phyloP scores from a whole-genome alignment of 805 yeast genomes.

The Hyphopichia homilentoma region DNA sequence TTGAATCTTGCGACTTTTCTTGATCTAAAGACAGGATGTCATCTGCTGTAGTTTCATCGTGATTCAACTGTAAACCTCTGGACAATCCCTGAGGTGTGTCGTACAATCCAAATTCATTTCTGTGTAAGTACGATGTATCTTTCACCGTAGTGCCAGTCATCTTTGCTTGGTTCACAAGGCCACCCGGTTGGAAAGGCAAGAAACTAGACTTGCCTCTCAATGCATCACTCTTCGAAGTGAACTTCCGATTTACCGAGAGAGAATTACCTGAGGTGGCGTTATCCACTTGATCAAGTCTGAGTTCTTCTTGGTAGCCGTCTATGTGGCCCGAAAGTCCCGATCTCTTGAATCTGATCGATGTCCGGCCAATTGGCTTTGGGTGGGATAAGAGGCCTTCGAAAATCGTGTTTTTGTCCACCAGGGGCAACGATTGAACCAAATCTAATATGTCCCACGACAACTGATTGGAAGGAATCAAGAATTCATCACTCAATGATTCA shows the following conservation, averaged over 20 bases:
- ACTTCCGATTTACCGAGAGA: slow-evolving; percentile 65
- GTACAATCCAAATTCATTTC: slow-evolving; percentile 67
- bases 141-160: slow-evolving; percentile 14
- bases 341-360: slow-evolving; percentile 65
- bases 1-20: slow-evolving; percentile 4
- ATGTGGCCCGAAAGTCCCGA: slow-evolving; percentile 72
- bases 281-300: slow-evolving; percentile 41
- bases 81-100: slow-evolving; percentile 80
- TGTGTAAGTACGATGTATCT: slow-evolving; percentile 48
- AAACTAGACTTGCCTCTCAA: slow-evolving; percentile 68
- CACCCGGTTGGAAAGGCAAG: slow-evolving; percentile 94
- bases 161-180: slow-evolving; percentile 35
- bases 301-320: slow-evolving; percentile 56
- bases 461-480: slow-evolving; percentile 58
- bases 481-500: slow-evolving; percentile 21
- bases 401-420: slow-evolving; percentile 30
- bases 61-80: slow-evolving; percentile 54
- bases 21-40: slow-evolving; percentile 11
- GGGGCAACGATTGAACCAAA: slow-evolving; percentile 57
- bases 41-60: slow-evolving; percentile 6
- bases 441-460: slow-evolving; percentile 72
- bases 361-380: slow-evolving; percentile 63
- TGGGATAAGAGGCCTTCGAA: slow-evolving; percentile 47
- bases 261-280: slow-evolving; percentile 64
- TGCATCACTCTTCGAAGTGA: slow-evolving; percentile 57